A percentile compares a stretch with the other conserved stretches of the same genome.
Conservation (phyloP, 164 flowering plant species). For the Hamamelis virginiana region DNA sequence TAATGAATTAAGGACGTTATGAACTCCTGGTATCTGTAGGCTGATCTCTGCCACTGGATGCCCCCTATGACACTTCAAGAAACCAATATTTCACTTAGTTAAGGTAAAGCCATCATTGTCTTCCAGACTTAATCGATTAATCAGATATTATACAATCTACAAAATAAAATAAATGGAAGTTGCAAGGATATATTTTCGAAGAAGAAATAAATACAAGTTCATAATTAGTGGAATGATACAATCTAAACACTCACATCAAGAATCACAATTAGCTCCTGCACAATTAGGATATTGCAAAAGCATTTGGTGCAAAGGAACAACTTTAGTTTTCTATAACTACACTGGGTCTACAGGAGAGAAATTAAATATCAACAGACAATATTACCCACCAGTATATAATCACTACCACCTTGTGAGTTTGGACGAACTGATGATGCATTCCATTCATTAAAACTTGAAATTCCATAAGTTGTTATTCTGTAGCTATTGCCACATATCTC, state of each 20-base stretch:
- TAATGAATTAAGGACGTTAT: constrained; percentile 48
- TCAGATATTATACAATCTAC: too few species aligned
- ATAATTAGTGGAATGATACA: too few species aligned
- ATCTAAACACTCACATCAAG: too few species aligned
- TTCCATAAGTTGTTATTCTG: constrained; percentile 40
- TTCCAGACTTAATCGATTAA: too few species aligned
- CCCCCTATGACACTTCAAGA: constrained; percentile 42
- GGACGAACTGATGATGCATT: constrained; percentile 40
- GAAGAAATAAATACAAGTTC: too few species aligned
- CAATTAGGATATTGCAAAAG: too few species aligned
- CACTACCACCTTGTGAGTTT: constrained; percentile 44
- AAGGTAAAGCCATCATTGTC: background rate
- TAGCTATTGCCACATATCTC: constrained; percentile 8
- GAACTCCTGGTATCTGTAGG: constrained; percentile 43
- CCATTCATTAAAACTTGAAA: constrained; percentile 42
- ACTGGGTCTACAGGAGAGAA: background rate
- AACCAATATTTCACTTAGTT: background rate
- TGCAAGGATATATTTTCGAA: too few species aligned
- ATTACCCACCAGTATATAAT: constrained; percentile 34
- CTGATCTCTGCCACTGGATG: constrained; percentile 38
- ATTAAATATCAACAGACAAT: background rate
- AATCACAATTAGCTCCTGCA: too few species aligned
- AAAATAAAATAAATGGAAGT: too few species aligned
- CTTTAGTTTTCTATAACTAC: background rate
- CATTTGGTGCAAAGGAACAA: too few species aligned